Percentiles rank a stretch among this genome's conserved stretches.
phyloP scores from a whole-genome alignment of 2,329 filamentous ascomycete species.

The Purpureocillium lavendulum region DNA sequence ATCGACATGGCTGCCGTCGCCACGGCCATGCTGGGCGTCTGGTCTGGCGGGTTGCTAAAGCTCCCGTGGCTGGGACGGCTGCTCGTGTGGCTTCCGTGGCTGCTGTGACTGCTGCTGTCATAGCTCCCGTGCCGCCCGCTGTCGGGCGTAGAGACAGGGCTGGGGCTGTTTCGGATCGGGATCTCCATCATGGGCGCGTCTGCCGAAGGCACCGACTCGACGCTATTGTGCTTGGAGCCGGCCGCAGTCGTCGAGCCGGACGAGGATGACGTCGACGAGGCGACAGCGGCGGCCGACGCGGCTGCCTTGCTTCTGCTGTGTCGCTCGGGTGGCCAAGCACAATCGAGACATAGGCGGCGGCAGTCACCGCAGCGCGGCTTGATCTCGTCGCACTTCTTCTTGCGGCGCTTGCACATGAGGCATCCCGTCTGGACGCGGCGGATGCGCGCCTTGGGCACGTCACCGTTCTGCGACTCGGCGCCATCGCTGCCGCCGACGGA shows the following conservation, averaged over 20 bases:
- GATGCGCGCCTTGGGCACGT: slow-evolving; percentile 23
- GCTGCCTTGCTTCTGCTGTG: slow-evolving; percentile 9
- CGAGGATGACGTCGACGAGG: neutral
- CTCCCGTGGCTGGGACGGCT: neutral
- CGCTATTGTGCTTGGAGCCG: neutral
- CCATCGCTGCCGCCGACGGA: slow-evolving; percentile 4
- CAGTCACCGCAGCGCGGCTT: slow-evolving; percentile 33
- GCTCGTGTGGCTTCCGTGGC: slow-evolving; percentile 1
- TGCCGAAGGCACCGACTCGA: neutral
- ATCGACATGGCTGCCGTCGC: slow-evolving; percentile 2
- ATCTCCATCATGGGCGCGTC: slow-evolving; percentile 9
- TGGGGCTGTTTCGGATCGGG: slow-evolving; percentile 12
- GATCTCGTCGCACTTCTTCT: slow-evolving; percentile 39
- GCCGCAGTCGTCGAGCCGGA: neutral
- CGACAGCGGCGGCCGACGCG: slow-evolving; percentile 5
- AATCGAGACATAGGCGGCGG: slow-evolving; percentile 23
- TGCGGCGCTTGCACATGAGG: slow-evolving; percentile 34
- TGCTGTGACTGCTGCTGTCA: slow-evolving; percentile 8
- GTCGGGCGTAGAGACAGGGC: slow-evolving; percentile 10
- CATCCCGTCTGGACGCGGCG: slow-evolving; percentile 29
- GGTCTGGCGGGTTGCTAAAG: slow-evolving; percentile 5
- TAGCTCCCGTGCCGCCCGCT: slow-evolving; percentile 8
- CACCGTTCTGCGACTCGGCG: slow-evolving; percentile 6
- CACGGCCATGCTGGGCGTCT: slow-evolving; percentile 1
- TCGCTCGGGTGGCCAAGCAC: slow-evolving; percentile 19